A percentile compares a stretch with the other conserved stretches of the same genome.
Conservation (phyloP, 2,329 filamentous ascomycete genomes). For the Ceratocystis diversiconidia region DNA sequence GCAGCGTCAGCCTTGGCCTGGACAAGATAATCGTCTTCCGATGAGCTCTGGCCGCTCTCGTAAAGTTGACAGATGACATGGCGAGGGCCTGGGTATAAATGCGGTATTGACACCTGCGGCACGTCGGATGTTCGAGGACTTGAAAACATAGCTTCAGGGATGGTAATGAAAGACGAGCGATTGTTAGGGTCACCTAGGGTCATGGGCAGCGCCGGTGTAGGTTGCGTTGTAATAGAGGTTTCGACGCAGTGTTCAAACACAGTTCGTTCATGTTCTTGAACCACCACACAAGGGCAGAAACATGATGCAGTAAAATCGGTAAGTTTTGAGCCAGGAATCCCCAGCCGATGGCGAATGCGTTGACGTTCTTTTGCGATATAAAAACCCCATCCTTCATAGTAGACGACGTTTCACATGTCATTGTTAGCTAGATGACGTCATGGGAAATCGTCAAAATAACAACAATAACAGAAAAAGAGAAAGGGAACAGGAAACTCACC, state of each 20-base stretch:
- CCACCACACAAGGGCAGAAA: slow-evolving; percentile 14
- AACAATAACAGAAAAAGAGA: neutral
- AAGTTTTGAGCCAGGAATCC: slow-evolving; percentile 12
- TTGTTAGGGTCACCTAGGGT: slow-evolving; percentile 15
- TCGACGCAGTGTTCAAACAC: slow-evolving; percentile 17
- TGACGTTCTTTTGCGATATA: slow-evolving; percentile 16
- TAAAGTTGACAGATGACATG: slow-evolving; percentile 14
- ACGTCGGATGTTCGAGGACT: slow-evolving; percentile 7
- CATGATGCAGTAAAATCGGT: slow-evolving; percentile 15
- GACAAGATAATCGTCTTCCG: slow-evolving; percentile 11
- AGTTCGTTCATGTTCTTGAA: slow-evolving; percentile 17
- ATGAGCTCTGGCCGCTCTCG: slow-evolving; percentile 10
- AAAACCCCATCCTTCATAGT: slow-evolving; percentile 16
- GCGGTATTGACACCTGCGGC: neutral
- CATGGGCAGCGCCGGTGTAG: slow-evolving; percentile 15
- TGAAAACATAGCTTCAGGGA: slow-evolving; percentile 13
- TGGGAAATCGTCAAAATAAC: neutral
- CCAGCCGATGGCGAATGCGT: slow-evolving; percentile 15
- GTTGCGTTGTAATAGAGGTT: slow-evolving; percentile 14
- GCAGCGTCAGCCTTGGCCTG: slow-evolving; percentile 16
- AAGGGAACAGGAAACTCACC: slow-evolving; percentile 2
- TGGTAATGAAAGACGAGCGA: slow-evolving; percentile 16
- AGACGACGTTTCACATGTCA: slow-evolving; percentile 15
- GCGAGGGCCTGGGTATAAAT: neutral
- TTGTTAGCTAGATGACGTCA: slow-evolving; percentile 16